Conservation (phyloP, 805 yeast genomes). For the Yarrowia sp. region DNA sequence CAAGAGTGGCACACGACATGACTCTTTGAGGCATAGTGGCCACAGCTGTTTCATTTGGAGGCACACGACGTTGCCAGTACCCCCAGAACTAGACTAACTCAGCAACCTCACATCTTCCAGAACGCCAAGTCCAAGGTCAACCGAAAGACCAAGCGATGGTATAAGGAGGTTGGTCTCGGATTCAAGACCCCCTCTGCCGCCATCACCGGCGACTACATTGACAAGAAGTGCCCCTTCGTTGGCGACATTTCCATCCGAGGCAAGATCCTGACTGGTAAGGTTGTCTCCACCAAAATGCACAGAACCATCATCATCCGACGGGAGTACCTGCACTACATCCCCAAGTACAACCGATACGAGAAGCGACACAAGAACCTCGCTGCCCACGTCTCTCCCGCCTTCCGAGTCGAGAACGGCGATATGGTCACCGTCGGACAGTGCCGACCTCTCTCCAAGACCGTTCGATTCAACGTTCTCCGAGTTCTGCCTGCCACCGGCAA, state of each 20-base stretch:
- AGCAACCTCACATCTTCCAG: conserved; percentile 99
- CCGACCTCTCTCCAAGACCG: conserved; percentile 99
- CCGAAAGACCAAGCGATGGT: conserved; percentile 99
- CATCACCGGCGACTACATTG: conserved; percentile 98
- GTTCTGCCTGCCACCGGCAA: conserved; percentile 88
- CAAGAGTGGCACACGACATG: neutral
- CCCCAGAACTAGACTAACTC: conserved; percentile 40
- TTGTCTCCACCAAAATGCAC: conserved; percentile 99
- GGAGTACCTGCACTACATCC: conserved; percentile 99
- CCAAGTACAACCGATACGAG: conserved; percentile 99
- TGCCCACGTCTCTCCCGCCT: conserved; percentile 99
- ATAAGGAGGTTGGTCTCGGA: conserved; percentile 99
- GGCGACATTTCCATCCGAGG: conserved; percentile 99
- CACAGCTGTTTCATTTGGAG: too few relatives aligned
- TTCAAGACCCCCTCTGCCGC: conserved; percentile 99
- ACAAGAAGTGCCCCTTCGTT: conserved; percentile 99
- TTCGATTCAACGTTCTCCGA: conserved; percentile 99
- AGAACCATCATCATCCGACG: conserved; percentile 99
- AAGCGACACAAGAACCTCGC: conserved; percentile 99
- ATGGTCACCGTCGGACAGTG: conserved; percentile 99
- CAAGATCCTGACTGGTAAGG: conserved; percentile 98
- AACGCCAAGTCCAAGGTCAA: conserved; percentile 99
- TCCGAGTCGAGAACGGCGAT: conserved; percentile 99
- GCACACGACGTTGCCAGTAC: neutral
- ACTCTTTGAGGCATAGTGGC: neutral